Evolutionary conservation across 306 rosid genomes (phyloP), one percentile per base, ranked within the genome.

Genomic region (Quercus parvula): DNA sequence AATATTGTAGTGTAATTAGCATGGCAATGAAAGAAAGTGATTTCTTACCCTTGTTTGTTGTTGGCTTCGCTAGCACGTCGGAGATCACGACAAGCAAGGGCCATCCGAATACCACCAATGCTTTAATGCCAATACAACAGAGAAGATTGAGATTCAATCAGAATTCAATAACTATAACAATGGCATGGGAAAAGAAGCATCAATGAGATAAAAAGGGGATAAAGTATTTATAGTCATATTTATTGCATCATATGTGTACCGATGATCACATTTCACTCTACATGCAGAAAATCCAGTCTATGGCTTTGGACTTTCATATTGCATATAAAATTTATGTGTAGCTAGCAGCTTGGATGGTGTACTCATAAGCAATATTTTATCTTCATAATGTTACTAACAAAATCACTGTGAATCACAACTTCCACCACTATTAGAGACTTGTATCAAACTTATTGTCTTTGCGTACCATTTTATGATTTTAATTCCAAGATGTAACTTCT

Each of bases 21-120:
- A 69, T 5, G n/a, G 35, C 54, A 71, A 4, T 27, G 77, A 57
- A 17, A 46, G 77, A 57, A 25, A 24, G 78, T 57, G 41, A 44
- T 6, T 22, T 41, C 33, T 13, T 62, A 75, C 79, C 41, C 19
- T 17, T 75, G 71, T 30, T 41, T 75, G 24, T 24, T 15, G n/a
- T 38, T 19, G 31, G 30, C 59, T 13, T 61, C 72, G 14, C 30
- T 46, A 38, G 79, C 79, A 15, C n/a, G 22, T 46, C 59, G 71
- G 30, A 75, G 72, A 58, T 61, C 79, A 61, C 59, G 31, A 62
- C 71, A 61, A 71, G 72, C 79, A 5, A 14, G 19, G 4, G 71
- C 71, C 71, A 75, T 41, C 6, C 41, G 61, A 31, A 22, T 3
- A 19, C 71, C 70, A 27, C 79, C 79, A 27, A 75, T 7, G 54